Conservation (phyloP, 169 alveolate species). For the Plasmodium yoelii region DNA sequence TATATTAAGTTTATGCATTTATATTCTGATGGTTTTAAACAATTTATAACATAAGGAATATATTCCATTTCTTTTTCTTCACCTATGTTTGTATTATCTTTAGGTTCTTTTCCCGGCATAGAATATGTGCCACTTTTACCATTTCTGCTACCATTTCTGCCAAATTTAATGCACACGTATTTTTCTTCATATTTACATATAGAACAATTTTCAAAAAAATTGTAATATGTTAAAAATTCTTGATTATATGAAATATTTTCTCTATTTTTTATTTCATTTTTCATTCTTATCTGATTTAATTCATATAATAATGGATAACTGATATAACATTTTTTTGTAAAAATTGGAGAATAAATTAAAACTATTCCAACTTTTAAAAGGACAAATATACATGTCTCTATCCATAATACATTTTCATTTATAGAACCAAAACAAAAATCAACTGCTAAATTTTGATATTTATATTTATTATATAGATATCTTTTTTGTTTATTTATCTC, state of each 20-base stretch:
- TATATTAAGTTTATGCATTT: slow-evolving; percentile 25
- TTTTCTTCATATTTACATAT: slow-evolving; percentile 15
- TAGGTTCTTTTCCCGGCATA: too few species aligned
- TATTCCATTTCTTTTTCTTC: slow-evolving; percentile 6
- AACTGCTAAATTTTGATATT: slow-evolving; percentile 57
- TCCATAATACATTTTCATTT: slow-evolving; percentile 45
- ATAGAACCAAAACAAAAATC: slow-evolving; percentile 56
- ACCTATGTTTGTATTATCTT: too few species aligned
- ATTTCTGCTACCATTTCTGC: too few species aligned
- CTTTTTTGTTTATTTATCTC: slow-evolving; percentile 1
- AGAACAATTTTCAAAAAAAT: slow-evolving; percentile 26
- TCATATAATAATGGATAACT: slow-evolving; percentile 42
- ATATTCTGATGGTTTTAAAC: slow-evolving; percentile 21
- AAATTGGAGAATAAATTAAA: slow-evolving; percentile 61
- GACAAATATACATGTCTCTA: slow-evolving; percentile 58
- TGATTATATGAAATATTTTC: slow-evolving; percentile 11
- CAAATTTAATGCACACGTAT: slow-evolving; percentile 15
- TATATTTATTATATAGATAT: slow-evolving; percentile 14
- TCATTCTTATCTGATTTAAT: slow-evolving; percentile 10
- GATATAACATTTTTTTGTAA: slow-evolving; percentile 36
- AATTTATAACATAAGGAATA: slow-evolving; percentile 45
- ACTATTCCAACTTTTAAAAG: slow-evolving; percentile 35
- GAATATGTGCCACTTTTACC: background rate
- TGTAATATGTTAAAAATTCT: slow-evolving; percentile 32
- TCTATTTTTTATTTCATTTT: background rate